Evolutionary conservation across 441 rosid genomes (phyloP), one percentile per base, ranked within the genome.

Genomic region (Gossypium davidsonii): DNA sequence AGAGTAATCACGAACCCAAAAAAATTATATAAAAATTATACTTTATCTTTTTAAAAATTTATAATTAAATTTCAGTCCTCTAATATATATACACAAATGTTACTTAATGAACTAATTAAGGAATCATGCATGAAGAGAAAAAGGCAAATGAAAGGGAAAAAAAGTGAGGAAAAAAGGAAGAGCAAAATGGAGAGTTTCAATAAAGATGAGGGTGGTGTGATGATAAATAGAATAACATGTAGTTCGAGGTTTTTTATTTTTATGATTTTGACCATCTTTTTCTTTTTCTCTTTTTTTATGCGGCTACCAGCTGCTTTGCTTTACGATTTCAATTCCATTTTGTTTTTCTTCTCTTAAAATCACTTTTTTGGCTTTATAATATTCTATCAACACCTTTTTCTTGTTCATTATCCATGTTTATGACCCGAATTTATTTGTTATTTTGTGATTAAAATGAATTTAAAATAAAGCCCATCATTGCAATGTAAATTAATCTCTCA

Each of bases 231-330:
- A 11, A 57, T 23, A 23, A 85, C 87, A 83, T 87, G 83, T 80
- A 84, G 42, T 87, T 91, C 87, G 88, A 91, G 91, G 89, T 85
- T 79, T 80, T 83, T 4, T 48, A 48, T 48, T 48, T 48, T 48
- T 4, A 11, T 58, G 77, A 81, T 87, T 91, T 93, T 89, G 98
- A 93, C 98, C 93, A 87, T 72, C 93, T 90, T 93, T 64, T 91
- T 79, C 61, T 75, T 86, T 86, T 83, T 82, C 78, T 83, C 77
- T 75, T 55, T 53, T 78, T 76, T 82, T 79, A 77, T 76, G 85
- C 86, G 82, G 88, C 88, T 85, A 87, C 37, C 37, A 1, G 62
- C 83, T 82, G 53, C 49, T 4, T 4, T 53, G 21, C 25, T 25
- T 67, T 25, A 23, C 28, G 0, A 34, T 34, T 6, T 34, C 42